Evolutionary conservation across 345 rosid genomes (phyloP).

Genomic region (Raphanus sativus): DNA sequence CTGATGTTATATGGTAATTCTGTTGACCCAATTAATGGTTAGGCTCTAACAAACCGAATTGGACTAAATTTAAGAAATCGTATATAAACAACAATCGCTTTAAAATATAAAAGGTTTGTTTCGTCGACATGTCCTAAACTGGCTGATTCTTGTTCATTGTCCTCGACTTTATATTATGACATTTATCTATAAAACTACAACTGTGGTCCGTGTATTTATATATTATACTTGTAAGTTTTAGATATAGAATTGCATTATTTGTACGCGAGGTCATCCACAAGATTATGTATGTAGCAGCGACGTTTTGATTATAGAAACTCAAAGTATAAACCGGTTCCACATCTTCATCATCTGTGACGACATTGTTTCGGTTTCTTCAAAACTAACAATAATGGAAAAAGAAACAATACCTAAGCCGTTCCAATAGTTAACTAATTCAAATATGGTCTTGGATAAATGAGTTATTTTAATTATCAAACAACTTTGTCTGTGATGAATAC

Average conservation of each 20-base stretch:
- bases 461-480: not conserved
- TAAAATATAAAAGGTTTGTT: not conserved
- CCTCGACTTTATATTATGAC: not conserved
- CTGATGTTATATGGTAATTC: not conserved
- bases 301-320: not conserved
- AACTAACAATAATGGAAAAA: conserved; percentile 17
- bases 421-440: not conserved
- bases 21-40: not conserved
- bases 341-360: conserved; percentile 34
- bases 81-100: not conserved
- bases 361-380: conserved; percentile 31
- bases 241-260: conserved; percentile 9
- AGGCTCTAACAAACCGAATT: not conserved
- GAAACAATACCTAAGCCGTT: conserved; percentile 27
- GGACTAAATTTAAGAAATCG: not conserved
- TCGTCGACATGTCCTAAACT: not conserved
- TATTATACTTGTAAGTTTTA: not conserved
- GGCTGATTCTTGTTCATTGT: conserved; percentile 15
- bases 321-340: conserved; percentile 17
- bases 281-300: conserved; percentile 3
- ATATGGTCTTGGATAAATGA: not conserved
- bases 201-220: not conserved
- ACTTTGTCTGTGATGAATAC: not conserved
- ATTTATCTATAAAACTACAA: not conserved
- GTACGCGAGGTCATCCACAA: conserved; percentile 17